Percentiles rank a stretch among this genome's conserved stretches.
Evolutionary conservation across 768 basidiomycete genomes (phyloP).

Genomic region (Dictyophora rubrovolvata): DNA sequence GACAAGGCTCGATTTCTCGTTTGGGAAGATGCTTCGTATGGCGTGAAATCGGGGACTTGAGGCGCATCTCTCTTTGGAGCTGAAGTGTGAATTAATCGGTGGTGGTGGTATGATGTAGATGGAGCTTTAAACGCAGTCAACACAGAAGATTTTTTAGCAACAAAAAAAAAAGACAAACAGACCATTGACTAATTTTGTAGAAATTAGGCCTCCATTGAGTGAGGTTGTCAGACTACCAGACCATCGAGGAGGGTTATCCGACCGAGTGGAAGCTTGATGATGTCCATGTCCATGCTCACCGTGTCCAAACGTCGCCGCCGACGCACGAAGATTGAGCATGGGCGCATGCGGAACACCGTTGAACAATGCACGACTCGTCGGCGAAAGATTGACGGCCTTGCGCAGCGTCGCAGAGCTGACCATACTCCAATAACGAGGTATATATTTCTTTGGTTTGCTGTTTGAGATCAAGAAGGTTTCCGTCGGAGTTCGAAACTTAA

Average conservation of each 20-base stretch:
- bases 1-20: slow-evolving; percentile 65
- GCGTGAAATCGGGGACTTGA: slow-evolving; percentile 80
- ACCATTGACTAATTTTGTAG: slow-evolving; percentile 58
- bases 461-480: too few relatives aligned
- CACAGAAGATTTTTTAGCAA: background rate
- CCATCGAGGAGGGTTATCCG: slow-evolving; percentile 56
- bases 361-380: slow-evolving; percentile 70
- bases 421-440: background rate
- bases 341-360: slow-evolving; percentile 73
- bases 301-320: slow-evolving; percentile 50
- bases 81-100: slow-evolving; percentile 72
- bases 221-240: slow-evolving; percentile 43
- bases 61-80: slow-evolving; percentile 57
- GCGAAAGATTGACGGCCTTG: slow-evolving; percentile 70
- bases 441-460: background rate
- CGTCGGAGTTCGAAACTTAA: background rate
- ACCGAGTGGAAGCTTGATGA: slow-evolving; percentile 43
- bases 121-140: slow-evolving; percentile 30
- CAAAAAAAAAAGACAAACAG: slow-evolving; percentile 7
- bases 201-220: slow-evolving; percentile 41
- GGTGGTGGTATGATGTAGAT: slow-evolving; percentile 46
- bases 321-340: slow-evolving; percentile 61
- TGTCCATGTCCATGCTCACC: slow-evolving; percentile 34
- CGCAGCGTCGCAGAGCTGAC: slow-evolving; percentile 8
- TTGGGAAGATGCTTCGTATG: slow-evolving; percentile 64